Evolutionary conservation across 2,329 filamentous ascomycete species (phyloP), one percentile per base, ranked within the genome.

Genomic region (Metarhizium sp.): DNA sequence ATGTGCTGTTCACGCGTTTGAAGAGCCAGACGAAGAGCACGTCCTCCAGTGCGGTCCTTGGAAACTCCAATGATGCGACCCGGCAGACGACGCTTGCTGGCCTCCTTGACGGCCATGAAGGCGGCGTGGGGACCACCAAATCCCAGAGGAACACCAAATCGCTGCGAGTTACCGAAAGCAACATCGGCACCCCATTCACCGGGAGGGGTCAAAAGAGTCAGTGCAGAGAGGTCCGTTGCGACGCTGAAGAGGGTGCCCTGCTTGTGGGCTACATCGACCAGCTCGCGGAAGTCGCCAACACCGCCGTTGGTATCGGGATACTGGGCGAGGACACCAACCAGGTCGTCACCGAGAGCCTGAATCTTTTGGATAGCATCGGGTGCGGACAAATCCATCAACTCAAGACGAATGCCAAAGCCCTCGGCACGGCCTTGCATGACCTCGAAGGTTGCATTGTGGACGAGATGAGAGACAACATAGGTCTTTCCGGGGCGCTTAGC

Each of bases 1-100:
- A 97, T 96, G 70, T 97, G 92, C 75, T 97, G 92, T 74, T 97
- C 92, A 63, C 92, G 81, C 10, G 92, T 96, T 73, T 97, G 92
- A 53, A 96, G 75, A 18, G 92, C 88, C 66, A 96, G 74, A 63
- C 92, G 81, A 61, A 95, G 85, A 5, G 92, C 92, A 13, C 81
- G 85, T 59, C 88, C 83, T 7, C 92, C 92, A 5, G 91, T 78
- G 54, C 92, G 82, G 67, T 97, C 92, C 72, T 95, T 95, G 52
- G 92, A 96, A 3, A 96, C 80, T 62, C 92, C 92, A 59, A 97
- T 87, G 34, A 96, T 75, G 62, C 92, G 87, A 47, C 92, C 92
- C 4, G 92, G 92, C 60, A 96, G 92, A 75, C 95, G 95, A 58
- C 92, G 82, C 82, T 96, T 96, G 75, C 92, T 85, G 72, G 92